Evolutionary conservation across 495 filamentous ascomycete genomes (phyloP).

Genomic region (Ascodesmis nigricans): DNA sequence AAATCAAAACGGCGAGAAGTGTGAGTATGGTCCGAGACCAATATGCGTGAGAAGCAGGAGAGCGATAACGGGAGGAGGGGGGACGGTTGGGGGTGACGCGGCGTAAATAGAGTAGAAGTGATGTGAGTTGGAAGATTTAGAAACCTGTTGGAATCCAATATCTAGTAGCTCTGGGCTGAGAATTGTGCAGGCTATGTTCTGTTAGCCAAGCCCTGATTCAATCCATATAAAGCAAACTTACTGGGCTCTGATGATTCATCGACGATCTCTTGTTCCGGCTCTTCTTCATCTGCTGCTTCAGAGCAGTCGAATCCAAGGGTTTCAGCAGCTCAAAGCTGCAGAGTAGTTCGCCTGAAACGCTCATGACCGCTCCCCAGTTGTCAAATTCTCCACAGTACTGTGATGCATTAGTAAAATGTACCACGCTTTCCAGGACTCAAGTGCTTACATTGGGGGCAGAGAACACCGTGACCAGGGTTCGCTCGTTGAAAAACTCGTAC

Average conservation of each 20-base stretch:
- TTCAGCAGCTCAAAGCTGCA: slow-evolving; percentile 97
- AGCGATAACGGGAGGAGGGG: too few species aligned
- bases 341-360: slow-evolving; percentile 73
- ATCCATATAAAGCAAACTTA: slow-evolving; percentile 4
- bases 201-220: slow-evolving; percentile 6
- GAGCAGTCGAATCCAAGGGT: slow-evolving; percentile 80
- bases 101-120: too few species aligned
- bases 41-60: too few species aligned
- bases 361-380: slow-evolving; percentile 99
- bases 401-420: slow-evolving; percentile 1
- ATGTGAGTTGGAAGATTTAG: too few species aligned
- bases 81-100: too few species aligned
- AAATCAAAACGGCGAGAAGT: too few species aligned
- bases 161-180: slow-evolving; percentile 20
- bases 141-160: too few species aligned
- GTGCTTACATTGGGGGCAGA: slow-evolving; percentile 91
- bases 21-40: too few species aligned
- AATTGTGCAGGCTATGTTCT: slow-evolving; percentile 16
- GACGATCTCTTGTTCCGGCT: slow-evolving; percentile 52
- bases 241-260: slow-evolving; percentile 20
- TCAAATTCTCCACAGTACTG: slow-evolving; percentile 99
- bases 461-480: slow-evolving; percentile 90
- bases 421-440: neutral
- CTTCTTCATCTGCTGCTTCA: slow-evolving; percentile 99
- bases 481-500: slow-evolving; percentile 96